These are phyloP conservation scores for Colletotrichum lupini DNA, from an alignment of 2,329 filamentous ascomycete species.

Conservation along the genomic window DNA sequence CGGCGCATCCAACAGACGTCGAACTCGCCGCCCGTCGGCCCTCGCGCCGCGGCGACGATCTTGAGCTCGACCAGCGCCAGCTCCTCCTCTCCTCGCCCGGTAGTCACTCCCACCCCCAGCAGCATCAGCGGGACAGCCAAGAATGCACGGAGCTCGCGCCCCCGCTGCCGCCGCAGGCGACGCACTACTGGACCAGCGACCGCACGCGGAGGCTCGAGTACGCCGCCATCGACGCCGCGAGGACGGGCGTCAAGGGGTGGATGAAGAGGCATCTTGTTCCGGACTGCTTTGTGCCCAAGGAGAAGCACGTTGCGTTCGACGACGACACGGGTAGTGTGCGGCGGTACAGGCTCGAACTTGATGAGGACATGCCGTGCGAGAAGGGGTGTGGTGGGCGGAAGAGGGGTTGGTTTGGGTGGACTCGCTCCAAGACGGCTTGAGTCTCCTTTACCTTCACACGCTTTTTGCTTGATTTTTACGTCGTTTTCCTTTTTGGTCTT, in stretches of 20 bases:
- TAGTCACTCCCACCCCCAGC: slow-evolving; percentile 3
- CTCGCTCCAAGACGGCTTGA: slow-evolving; percentile 29
- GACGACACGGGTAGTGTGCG: slow-evolving; percentile 73
- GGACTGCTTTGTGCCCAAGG: slow-evolving; percentile 67
- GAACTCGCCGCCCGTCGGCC: slow-evolving; percentile 22
- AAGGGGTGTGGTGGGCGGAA: slow-evolving; percentile 10
- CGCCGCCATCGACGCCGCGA: slow-evolving; percentile 73
- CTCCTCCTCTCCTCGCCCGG: neutral
- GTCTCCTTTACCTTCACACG: no score
- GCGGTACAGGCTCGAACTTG: slow-evolving; percentile 68
- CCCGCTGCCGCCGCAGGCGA: slow-evolving; percentile 64
- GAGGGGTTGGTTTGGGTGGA: slow-evolving; percentile 25
- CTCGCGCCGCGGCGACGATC: neutral
- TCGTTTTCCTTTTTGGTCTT: neutral
- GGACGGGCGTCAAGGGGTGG: slow-evolving; percentile 70
- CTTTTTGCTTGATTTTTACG: no score
- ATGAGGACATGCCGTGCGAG: slow-evolving; percentile 28
- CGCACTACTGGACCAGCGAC: slow-evolving; percentile 76
- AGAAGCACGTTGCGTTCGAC: slow-evolving; percentile 65
- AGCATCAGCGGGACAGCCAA: slow-evolving; percentile 28
- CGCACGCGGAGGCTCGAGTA: slow-evolving; percentile 72
- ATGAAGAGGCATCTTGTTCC: slow-evolving; percentile 67
- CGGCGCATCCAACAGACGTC: slow-evolving; percentile 52
- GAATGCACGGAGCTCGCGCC: slow-evolving; percentile 38
- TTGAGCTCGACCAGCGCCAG: slow-evolving; percentile 39